Percentiles rank a stretch among this genome's conserved stretches.
Conservation (phyloP, 306 rosid species). For the Coriaria nepalensis region DNA sequence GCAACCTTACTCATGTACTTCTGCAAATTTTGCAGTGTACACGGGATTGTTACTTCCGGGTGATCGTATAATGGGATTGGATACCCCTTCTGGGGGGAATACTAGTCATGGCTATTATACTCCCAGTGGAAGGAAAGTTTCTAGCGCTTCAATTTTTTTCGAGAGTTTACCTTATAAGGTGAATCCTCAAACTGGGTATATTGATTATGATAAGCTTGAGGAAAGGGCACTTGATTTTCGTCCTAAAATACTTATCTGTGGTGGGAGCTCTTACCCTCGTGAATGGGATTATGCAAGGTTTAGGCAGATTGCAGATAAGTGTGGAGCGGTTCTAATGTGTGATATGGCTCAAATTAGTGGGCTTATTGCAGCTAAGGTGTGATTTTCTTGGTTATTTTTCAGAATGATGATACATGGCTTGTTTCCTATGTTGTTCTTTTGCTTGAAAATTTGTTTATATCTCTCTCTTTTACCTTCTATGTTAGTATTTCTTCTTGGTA, state of each 20-base stretch:
- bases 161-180: slow-evolving; percentile 87
- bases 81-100: slow-evolving; percentile 94
- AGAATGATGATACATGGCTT: not conserved
- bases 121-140: slow-evolving; percentile 77
- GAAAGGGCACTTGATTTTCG: slow-evolving; percentile 91
- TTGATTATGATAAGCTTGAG: slow-evolving; percentile 88
- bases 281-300: slow-evolving; percentile 89
- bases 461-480: too few species aligned
- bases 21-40: slow-evolving; percentile 86
- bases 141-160: slow-evolving; percentile 79
- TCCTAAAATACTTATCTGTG: slow-evolving; percentile 92
- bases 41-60: slow-evolving; percentile 72
- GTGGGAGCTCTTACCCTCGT: slow-evolving; percentile 89
- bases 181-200: slow-evolving; percentile 60
- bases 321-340: slow-evolving; percentile 76
- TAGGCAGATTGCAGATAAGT: slow-evolving; percentile 80
- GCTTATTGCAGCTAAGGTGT: slow-evolving; percentile 76
- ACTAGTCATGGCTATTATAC: slow-evolving; percentile 88
- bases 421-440: not conserved
- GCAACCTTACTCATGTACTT: slow-evolving; percentile 86
- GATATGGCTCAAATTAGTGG: slow-evolving; percentile 99
- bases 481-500: not conserved
- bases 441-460: not conserved
- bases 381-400: slow-evolving; percentile 14
- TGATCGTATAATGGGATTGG: slow-evolving; percentile 88